Evolutionary conservation across 225 moss, liverwort and hornwort species (phyloP).

Genomic region (Pleurozium schreberi): DNA sequence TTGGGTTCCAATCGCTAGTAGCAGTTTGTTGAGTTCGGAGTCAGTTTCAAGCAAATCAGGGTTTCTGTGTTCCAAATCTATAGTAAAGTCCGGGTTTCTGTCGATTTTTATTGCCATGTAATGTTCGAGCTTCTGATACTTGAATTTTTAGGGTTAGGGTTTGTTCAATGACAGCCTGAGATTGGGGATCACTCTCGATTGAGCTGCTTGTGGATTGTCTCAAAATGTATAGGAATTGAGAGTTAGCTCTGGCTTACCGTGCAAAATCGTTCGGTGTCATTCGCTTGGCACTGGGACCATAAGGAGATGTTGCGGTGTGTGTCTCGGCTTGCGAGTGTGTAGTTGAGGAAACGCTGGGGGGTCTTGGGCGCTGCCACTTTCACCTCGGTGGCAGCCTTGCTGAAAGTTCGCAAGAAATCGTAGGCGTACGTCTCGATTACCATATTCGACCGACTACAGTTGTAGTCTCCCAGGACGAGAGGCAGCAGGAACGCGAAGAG

Average conservation of each 20-base stretch:
- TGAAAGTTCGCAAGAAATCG: conserved; percentile 23
- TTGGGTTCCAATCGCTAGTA: not conserved
- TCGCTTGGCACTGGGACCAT: not conserved
- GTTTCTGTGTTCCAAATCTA: not conserved
- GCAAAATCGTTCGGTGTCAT: not conserved
- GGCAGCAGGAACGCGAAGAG: not conserved
- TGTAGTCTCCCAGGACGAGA: not conserved
- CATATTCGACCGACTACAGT: not conserved
- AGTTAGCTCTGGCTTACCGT: not conserved
- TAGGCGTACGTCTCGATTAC: not conserved
- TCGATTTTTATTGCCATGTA: not conserved
- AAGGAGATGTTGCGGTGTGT: not conserved
- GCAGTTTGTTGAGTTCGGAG: not conserved
- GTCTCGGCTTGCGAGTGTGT: not conserved
- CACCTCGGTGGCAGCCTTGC: not conserved
- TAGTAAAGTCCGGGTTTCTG: not conserved
- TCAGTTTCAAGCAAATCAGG: not conserved
- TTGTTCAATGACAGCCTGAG: not conserved
- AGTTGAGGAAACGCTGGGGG: not conserved
- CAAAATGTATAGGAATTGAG: not conserved
- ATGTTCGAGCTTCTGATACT: not conserved
- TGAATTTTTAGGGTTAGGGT: not conserved
- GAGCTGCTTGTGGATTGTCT: not conserved
- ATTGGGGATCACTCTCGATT: not conserved
- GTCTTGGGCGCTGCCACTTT: not conserved